Evolutionary conservation across 2,329 filamentous ascomycete species (phyloP).

Genomic region (Fusarium buxicola): DNA sequence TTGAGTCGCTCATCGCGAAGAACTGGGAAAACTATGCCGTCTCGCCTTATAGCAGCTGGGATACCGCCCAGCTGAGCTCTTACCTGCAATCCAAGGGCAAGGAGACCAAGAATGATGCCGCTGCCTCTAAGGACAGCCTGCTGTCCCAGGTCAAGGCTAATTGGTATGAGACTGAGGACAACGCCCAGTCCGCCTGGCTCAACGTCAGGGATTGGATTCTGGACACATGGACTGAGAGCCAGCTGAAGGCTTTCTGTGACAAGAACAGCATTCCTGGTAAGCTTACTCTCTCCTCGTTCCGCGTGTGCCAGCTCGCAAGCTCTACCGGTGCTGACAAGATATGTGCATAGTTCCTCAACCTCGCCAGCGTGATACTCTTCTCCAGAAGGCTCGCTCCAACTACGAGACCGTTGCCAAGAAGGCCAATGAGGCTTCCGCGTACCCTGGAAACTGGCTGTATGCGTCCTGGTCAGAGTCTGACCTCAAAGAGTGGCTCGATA

Average conservation of each 20-base stretch:
- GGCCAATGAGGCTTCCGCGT: slow-evolving; percentile 79
- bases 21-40: slow-evolving; percentile 88
- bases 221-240: slow-evolving; percentile 93
- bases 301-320: too few relatives aligned
- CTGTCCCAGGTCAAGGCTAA: slow-evolving; percentile 74
- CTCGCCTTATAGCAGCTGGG: slow-evolving; percentile 82
- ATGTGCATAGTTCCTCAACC: slow-evolving; percentile 76
- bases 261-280: slow-evolving; percentile 81
- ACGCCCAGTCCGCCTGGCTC: slow-evolving; percentile 76
- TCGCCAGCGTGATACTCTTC: slow-evolving; percentile 82
- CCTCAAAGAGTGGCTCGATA: slow-evolving; percentile 92
- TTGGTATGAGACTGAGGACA: slow-evolving; percentile 85
- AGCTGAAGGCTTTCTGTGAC: slow-evolving; percentile 93
- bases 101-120: slow-evolving; percentile 73
- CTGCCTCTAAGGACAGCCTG: slow-evolving; percentile 76
- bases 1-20: slow-evolving; percentile 88
- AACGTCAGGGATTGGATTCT: slow-evolving; percentile 92
- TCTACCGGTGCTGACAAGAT: background rate
- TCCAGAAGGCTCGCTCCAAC: slow-evolving; percentile 81
- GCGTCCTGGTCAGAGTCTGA: slow-evolving; percentile 92
- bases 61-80: slow-evolving; percentile 72
- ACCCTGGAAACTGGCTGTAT: slow-evolving; percentile 97
- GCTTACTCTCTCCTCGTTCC: slow-evolving; percentile 13
- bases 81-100: slow-evolving; percentile 80
- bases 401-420: slow-evolving; percentile 84